Base-by-base conservation (phyloP, 2,329 filamentous ascomycete species). In the Eurotiales sp. region DNA sequence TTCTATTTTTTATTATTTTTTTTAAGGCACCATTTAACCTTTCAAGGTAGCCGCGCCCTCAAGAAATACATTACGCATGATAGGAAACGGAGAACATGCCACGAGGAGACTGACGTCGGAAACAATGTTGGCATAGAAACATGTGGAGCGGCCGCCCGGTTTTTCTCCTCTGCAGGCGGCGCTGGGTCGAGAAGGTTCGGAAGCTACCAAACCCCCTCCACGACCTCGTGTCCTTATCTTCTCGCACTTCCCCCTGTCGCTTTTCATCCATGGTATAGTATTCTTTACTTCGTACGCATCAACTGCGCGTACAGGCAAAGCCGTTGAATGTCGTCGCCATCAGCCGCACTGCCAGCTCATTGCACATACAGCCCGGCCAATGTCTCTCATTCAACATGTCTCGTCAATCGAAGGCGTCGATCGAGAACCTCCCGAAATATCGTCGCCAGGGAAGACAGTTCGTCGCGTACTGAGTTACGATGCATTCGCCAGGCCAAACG, bases 331-430 rank as follows among this genome's bases (percentile, higher is more conserved):
- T 27, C 11, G 12, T 11, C 17, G n/a, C 19, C 23, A 34, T n/a
- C 27, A 21, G 25, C 10, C 25, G 25, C 25, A 10, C 25, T 10
- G 10, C 10, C 25, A 27, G 25, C 10, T 27, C 25, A 27, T 5
- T 27, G 25, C 25, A 27, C 25, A 6, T 27, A 10, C 25, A 27
- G 21, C n/a, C 4, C 6, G 17, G n/a, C 23, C 34, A 46, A 79
- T 79, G 76, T 79, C 77, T 60, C 66, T 79, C 47, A 68, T 76
- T 53, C 76, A 78, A 61, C 76, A 77, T 62, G 75, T 79, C 51
- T 74, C 74, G 43, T 67, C 70, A 46, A 68, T 75, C 59, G 76
- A 78, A 60, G 76, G 76, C 56, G 66, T 66, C 42, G 76, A 79
- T 59, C 68, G 73, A 52, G 71, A 76, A 40, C 36, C 53, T 3